A percentile compares a stretch with the other conserved stretches of the same genome.
Conservation (phyloP, 768 basidiomycete genomes). For the Pleurotus platypus region DNA sequence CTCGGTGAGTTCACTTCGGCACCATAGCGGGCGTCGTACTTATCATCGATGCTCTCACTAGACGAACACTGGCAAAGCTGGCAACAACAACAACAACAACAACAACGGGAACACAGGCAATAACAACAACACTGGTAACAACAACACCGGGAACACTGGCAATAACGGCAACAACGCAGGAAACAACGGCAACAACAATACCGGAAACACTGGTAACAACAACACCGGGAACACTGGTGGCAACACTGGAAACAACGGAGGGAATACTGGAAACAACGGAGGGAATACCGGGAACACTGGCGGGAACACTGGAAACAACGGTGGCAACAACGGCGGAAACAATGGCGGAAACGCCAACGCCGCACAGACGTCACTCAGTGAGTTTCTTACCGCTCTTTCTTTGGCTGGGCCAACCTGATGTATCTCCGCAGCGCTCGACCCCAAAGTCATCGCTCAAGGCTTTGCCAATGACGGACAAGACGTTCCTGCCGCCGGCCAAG, state of each 20-base stretch:
- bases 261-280: conserved; percentile 7
- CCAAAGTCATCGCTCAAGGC: conserved; percentile 32
- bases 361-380: conserved; percentile 37
- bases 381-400: conserved; percentile 6
- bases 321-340: conserved; percentile 5
- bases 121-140: conserved; percentile 7
- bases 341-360: conserved; percentile 8
- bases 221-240: conserved; percentile 11
- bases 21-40: neutral
- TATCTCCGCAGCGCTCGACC: conserved; percentile 32
- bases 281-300: conserved; percentile 7
- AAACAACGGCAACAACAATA: conserved; percentile 7
- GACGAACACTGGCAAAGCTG: neutral
- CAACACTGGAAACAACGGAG: conserved; percentile 12
- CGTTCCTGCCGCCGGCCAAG: conserved; percentile 39
- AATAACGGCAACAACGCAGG: neutral
- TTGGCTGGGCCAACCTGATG: neutral
- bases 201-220: conserved; percentile 10
- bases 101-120: conserved; percentile 11
- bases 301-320: conserved; percentile 9
- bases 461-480: conserved; percentile 44
- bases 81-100: conserved; percentile 1
- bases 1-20: conserved; percentile 1
- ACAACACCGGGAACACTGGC: neutral
- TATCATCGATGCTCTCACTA: neutral